phyloP scores from a whole-genome alignment of 2,329 filamentous ascomycete genomes.

The Balansia obtecta region DNA sequence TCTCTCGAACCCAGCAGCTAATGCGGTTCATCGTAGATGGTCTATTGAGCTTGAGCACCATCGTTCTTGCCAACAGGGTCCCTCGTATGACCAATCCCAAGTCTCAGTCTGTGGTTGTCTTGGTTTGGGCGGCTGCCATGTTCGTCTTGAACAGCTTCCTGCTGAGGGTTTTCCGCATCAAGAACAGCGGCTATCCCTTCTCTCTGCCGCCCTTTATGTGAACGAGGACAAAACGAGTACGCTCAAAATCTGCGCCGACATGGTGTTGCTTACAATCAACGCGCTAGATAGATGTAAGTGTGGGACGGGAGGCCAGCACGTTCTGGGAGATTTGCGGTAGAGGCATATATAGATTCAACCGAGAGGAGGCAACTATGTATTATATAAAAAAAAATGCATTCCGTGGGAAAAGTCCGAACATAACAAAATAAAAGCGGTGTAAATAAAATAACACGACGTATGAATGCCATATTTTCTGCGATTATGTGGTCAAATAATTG shows the following conservation, averaged over 20 bases:
- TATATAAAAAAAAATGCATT: not conserved
- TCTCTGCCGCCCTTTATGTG: constrained; percentile 79
- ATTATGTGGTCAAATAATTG: no score
- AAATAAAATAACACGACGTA: not conserved
- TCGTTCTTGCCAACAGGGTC: constrained; percentile 82
- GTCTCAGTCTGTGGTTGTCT: constrained; percentile 67
- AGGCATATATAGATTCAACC: not conserved
- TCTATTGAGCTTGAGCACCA: constrained; percentile 76
- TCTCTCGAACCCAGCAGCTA: not conserved
- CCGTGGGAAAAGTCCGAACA: not conserved
- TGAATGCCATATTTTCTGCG: no score
- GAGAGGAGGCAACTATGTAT: not conserved
- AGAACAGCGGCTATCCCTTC: constrained; percentile 93
- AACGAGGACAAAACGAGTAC: constrained; percentile 1
- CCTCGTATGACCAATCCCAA: constrained; percentile 72
- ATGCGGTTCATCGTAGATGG: constrained; percentile 30
- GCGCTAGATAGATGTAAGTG: not conserved
- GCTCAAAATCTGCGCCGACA: not conserved
- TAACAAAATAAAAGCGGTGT: not conserved
- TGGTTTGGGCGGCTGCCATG: constrained; percentile 66
- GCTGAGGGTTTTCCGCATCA: constrained; percentile 82
- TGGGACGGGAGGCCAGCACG: not conserved
- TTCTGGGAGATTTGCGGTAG: not conserved
- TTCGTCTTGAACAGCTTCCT: constrained; percentile 87
- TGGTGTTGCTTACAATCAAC: not conserved